Percentiles rank a stretch among this genome's conserved stretches.
Conservation (phyloP, 192 early-diverging fungal species). For the Coemansia sp. region DNA sequence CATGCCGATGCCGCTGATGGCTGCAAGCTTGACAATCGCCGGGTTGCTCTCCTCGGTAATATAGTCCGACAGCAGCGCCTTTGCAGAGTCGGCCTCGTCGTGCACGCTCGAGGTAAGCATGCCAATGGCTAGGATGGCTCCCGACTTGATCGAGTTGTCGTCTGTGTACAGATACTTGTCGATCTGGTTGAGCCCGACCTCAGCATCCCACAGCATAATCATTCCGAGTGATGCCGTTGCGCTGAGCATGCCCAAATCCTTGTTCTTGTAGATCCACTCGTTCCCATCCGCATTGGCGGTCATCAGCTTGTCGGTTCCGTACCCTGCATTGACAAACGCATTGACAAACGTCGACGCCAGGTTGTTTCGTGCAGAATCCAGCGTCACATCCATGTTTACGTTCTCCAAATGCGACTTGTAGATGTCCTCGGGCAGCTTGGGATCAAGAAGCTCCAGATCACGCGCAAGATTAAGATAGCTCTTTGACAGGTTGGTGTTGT, state of each 20-base stretch:
- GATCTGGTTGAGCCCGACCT: conserved; percentile 84
- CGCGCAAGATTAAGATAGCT: conserved; percentile 87
- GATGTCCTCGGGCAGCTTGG: conserved; percentile 97
- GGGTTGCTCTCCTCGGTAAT: conserved; percentile 61
- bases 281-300: conserved; percentile 68
- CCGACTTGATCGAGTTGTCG: conserved; percentile 88
- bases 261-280: conserved; percentile 98
- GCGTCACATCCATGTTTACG: conserved; percentile 64
- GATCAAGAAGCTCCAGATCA: conserved; percentile 92
- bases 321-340: conserved; percentile 98
- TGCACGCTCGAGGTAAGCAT: conserved; percentile 88
- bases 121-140: conserved; percentile 92
- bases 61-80: conserved; percentile 85
- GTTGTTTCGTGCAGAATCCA: conserved; percentile 95
- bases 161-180: conserved; percentile 90
- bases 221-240: conserved; percentile 92
- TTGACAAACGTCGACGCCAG: conserved; percentile 98
- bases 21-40: conserved; percentile 67
- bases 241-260: conserved; percentile 95
- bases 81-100: conserved; percentile 89
- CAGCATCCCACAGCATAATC: conserved; percentile 95
- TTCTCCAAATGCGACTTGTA: conserved; percentile 98
- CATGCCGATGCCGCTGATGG: conserved; percentile 89
- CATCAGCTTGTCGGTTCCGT: conserved; percentile 89
- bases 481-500: conserved; percentile 85